Evolutionary conservation across 139 green algal genomes (phyloP).

Genomic region (Pseudopediastrum boryanum): DNA sequence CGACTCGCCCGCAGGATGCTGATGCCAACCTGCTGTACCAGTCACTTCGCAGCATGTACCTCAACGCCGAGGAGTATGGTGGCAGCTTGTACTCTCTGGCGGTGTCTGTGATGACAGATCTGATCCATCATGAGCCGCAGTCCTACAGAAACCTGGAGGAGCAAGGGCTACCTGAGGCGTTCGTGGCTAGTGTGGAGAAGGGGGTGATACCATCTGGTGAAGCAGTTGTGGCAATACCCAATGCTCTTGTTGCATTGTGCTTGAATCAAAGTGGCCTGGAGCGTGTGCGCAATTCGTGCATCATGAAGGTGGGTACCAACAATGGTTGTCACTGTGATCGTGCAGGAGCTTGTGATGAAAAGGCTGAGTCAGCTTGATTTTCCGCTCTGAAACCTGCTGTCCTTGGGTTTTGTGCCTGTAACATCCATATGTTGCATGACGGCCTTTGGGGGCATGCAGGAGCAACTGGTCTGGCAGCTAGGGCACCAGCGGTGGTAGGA

Average conservation of each 20-base stretch:
- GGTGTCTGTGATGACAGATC: conserved; percentile 83
- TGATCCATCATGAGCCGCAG: conserved; percentile 94
- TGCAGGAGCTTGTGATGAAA: not conserved
- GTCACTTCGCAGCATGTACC: conserved; percentile 79
- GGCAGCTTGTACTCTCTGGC: conserved; percentile 89
- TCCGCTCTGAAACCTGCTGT: too few species aligned
- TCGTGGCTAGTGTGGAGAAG: conserved; percentile 69
- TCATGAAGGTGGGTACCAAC: conserved; percentile 44
- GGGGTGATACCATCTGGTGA: conserved; percentile 65
- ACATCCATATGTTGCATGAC: too few species aligned
- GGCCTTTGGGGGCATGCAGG: too few species aligned
- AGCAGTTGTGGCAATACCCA: conserved; percentile 78
- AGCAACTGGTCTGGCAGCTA: too few species aligned
- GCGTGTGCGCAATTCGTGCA: conserved; percentile 63
- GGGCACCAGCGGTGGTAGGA: too few species aligned
- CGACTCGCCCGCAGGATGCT: conserved; percentile 32
- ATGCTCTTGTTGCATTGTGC: conserved; percentile 87
- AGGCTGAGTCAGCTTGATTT: too few species aligned
- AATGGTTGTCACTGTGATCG: not conserved
- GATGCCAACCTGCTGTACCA: conserved; percentile 55
- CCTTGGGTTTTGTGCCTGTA: too few species aligned
- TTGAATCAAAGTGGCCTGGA: conserved; percentile 81
- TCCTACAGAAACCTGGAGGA: conserved; percentile 78
- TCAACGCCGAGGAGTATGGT: conserved; percentile 77
- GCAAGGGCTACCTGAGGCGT: conserved; percentile 80